A percentile compares a stretch with the other conserved stretches of the same genome.
Evolutionary conservation across 495 filamentous ascomycete species (phyloP).

Genomic region (Terfezia claveryi): DNA sequence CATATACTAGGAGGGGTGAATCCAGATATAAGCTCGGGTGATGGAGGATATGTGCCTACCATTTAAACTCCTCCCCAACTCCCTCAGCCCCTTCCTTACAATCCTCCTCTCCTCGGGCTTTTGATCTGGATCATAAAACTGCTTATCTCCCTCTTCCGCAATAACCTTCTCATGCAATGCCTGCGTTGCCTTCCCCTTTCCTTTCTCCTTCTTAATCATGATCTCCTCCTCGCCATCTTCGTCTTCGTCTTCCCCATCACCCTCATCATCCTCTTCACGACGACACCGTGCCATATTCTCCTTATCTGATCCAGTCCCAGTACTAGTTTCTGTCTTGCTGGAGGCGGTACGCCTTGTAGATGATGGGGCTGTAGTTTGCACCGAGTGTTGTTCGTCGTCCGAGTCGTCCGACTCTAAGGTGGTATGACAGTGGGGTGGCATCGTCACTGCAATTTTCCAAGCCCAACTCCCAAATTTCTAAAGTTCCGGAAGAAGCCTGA

Average conservation of each 20-base stretch:
- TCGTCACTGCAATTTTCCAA: neutral
- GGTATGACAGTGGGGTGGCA: neutral
- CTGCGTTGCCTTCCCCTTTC: slow-evolving; percentile 1
- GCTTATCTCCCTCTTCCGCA: slow-evolving; percentile 22
- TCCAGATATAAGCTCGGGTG: neutral
- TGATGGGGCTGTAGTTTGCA: neutral
- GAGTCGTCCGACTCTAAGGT: neutral
- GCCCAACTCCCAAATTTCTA: neutral
- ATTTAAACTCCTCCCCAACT: slow-evolving; percentile 41
- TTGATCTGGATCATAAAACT: slow-evolving; percentile 77
- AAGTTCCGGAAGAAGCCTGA: no score
- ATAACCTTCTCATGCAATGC: slow-evolving; percentile 4
- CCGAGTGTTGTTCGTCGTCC: neutral
- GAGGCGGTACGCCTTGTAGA: neutral
- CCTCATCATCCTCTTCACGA: neutral
- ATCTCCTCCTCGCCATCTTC: neutral
- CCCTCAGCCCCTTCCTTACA: slow-evolving; percentile 44
- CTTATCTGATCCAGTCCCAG: slow-evolving; percentile 9
- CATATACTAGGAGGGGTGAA: neutral
- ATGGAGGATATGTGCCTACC: slow-evolving; percentile 23
- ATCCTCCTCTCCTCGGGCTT: slow-evolving; percentile 51
- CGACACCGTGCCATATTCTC: slow-evolving; percentile 6
- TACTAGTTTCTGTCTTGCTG: neutral
- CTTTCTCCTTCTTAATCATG: slow-evolving; percentile 1
- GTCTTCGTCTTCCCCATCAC: neutral